Evolutionary conservation across 768 basidiomycete genomes (phyloP).

Genomic region (Amylocystis lapponica): DNA sequence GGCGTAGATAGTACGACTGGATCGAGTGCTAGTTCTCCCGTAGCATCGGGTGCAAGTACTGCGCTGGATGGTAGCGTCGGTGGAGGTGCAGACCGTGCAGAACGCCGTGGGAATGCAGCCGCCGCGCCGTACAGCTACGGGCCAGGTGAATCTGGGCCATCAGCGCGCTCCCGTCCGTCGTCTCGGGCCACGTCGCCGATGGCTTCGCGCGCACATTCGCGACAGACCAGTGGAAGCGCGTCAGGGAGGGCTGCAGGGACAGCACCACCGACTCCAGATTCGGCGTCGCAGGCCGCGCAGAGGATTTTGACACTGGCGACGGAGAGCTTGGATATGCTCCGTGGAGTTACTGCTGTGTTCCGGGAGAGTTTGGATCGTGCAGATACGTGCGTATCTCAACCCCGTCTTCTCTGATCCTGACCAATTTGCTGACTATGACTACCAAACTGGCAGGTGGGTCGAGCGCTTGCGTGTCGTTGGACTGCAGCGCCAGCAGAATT

Average conservation of each 20-base stretch:
- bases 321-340: constrained; percentile 91
- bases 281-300: constrained; percentile 72
- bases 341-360: constrained; percentile 81
- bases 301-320: constrained; percentile 78
- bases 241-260: background rate
- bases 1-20: constrained; percentile 3
- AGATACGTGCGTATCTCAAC: constrained; percentile 64
- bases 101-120: constrained; percentile 11
- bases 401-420: constrained; percentile 4
- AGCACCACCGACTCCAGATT: constrained; percentile 37
- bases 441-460: constrained; percentile 72
- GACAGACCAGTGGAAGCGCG: constrained; percentile 20
- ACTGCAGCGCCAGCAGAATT: constrained; percentile 47
- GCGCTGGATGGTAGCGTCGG: background rate
- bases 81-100: constrained; percentile 8
- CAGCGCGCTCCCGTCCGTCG: constrained; percentile 19
- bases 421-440: constrained; percentile 4
- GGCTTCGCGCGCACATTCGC: constrained; percentile 14
- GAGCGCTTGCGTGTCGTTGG: constrained; percentile 75
- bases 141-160: constrained; percentile 22
- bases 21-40: background rate
- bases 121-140: constrained; percentile 24
- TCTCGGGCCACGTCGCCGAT: constrained; percentile 25
- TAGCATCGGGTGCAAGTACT: background rate
- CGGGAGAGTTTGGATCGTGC: constrained; percentile 84